phyloP scores from a whole-genome alignment of 768 basidiomycete species.

The Plicaturopsis crispa region DNA sequence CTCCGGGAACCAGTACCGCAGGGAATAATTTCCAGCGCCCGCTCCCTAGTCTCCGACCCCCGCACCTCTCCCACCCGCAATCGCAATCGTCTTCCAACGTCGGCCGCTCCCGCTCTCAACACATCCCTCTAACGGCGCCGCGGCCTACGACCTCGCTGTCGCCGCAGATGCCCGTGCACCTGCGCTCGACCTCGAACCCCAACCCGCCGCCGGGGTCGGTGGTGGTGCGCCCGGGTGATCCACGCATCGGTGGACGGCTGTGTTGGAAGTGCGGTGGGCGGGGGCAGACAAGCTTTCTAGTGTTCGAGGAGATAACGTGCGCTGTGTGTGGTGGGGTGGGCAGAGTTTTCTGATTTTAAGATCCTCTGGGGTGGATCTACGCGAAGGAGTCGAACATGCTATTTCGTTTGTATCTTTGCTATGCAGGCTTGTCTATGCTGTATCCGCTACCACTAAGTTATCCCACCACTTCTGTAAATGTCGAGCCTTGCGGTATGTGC shows the following conservation, averaged over 20 bases:
- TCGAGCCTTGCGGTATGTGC: too few relatives aligned
- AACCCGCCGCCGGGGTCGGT: constrained; percentile 32
- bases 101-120: constrained; percentile 1
- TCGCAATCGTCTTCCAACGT: constrained; percentile 2
- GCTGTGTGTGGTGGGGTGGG: constrained; percentile 58
- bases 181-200: constrained; percentile 11
- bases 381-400: too few relatives aligned
- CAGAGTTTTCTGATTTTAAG: constrained; percentile 39
- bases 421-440: too few relatives aligned
- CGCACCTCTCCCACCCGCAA: constrained; percentile 12
- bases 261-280: constrained; percentile 63
- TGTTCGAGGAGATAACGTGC: constrained; percentile 51
- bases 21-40: constrained; percentile 29
- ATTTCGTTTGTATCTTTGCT: too few relatives aligned
- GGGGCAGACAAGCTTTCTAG: constrained; percentile 41
- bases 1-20: constrained; percentile 4
- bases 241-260: constrained; percentile 55
- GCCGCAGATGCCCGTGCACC: constrained; percentile 12
- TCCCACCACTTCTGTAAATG: too few relatives aligned
- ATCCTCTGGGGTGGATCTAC: too few relatives aligned
- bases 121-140: not conserved
- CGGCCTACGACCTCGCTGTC: constrained; percentile 6
- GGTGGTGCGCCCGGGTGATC: constrained; percentile 57
- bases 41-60: constrained; percentile 20
- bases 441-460: too few relatives aligned